phyloP scores from a whole-genome alignment of 306 rosid species.

The Cicer cuneatum region DNA sequence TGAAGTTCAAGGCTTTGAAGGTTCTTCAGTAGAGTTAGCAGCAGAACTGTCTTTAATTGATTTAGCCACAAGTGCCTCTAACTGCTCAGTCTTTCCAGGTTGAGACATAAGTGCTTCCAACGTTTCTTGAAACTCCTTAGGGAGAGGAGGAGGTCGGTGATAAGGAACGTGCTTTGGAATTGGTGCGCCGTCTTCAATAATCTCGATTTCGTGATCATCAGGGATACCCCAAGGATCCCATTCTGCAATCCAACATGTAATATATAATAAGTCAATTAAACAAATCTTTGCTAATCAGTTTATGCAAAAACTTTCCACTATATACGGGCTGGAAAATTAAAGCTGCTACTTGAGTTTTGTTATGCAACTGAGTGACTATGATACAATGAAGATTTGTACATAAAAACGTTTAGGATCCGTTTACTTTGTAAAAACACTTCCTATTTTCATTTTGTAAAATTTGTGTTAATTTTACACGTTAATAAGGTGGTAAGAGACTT shows the following conservation, averaged over 20 bases:
- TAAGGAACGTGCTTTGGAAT: constrained; percentile 85
- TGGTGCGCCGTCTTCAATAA: constrained; percentile 86
- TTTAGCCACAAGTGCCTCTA: constrained; percentile 9
- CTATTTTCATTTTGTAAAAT: too few relatives aligned
- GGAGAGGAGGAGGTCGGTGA: constrained; percentile 89
- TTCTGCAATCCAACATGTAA: constrained; percentile 61
- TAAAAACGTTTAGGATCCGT: too few relatives aligned
- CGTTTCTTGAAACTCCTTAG: constrained; percentile 68
- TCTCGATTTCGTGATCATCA: constrained; percentile 81
- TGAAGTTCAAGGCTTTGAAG: constrained; percentile 53
- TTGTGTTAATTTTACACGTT: too few relatives aligned
- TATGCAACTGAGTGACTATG: background rate
- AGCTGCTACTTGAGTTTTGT: background rate
- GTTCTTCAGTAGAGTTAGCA: constrained; percentile 53
- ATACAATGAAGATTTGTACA: background rate
- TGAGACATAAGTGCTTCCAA: constrained; percentile 51
- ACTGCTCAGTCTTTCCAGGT: background rate
- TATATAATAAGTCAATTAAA: constrained; percentile 15
- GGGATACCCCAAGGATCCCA: constrained; percentile 97
- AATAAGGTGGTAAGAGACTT: too few relatives aligned
- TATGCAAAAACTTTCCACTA: background rate
- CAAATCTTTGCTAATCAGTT: background rate
- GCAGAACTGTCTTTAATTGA: constrained; percentile 25
- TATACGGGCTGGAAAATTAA: background rate
- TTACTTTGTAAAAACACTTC: too few relatives aligned